Evolutionary conservation across 139 green algal genomes (phyloP).

Genomic region (Chlamydomonas incerta): DNA sequence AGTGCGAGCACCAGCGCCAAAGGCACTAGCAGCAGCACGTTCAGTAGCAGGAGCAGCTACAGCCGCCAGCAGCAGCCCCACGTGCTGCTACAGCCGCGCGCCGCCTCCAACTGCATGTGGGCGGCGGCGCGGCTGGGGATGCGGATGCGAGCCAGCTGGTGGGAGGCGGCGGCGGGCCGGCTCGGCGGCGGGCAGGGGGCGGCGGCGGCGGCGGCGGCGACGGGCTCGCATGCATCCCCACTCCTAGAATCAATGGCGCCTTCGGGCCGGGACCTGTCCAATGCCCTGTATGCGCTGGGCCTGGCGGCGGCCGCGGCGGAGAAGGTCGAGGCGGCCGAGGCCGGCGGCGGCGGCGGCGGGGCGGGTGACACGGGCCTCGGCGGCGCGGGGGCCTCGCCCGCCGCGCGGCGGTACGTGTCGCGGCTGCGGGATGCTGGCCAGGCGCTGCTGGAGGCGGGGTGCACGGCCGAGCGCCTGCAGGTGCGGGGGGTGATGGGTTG

Average conservation of each 20-base stretch:
- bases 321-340: no score
- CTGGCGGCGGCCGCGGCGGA: background rate
- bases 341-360: background rate
- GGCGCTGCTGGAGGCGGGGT: background rate
- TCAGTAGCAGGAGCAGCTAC: background rate
- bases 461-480: background rate
- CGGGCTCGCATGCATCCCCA: no score
- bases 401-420: background rate
- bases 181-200: background rate
- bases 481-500: background rate
- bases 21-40: background rate
- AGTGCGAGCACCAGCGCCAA: background rate
- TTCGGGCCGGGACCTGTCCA: slow-evolving; percentile 15
- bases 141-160: slow-evolving; percentile 23
- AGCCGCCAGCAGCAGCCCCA: background rate
- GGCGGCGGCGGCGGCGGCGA: background rate
- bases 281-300: slow-evolving; percentile 14
- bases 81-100: slow-evolving; percentile 7
- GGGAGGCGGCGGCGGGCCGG: slow-evolving; percentile 23
- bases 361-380: background rate
- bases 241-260: no score
- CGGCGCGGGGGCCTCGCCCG: background rate
- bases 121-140: slow-evolving; percentile 20
- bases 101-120: slow-evolving; percentile 24
- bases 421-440: background rate